A percentile compares a stretch with the other conserved stretches of the same genome.
Conservation (phyloP, 2,329 filamentous ascomycete species). For the Penicillium brevicompactum region DNA sequence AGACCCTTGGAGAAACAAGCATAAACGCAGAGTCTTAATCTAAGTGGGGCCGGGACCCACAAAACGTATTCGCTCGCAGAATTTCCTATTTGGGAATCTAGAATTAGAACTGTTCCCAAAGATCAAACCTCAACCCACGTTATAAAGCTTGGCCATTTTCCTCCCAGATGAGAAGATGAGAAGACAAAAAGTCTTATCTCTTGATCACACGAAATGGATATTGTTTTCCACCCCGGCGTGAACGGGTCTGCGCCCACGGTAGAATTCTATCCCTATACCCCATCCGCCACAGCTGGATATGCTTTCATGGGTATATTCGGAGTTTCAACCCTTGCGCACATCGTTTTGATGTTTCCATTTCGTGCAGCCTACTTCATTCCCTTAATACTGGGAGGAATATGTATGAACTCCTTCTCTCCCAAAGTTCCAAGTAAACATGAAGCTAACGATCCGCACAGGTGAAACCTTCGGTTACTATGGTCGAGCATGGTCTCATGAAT, state of each 20-base stretch:
- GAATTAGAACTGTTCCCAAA: not conserved
- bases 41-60: slow-evolving; percentile 3
- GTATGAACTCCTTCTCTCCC: slow-evolving; percentile 24
- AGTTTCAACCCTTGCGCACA: slow-evolving; percentile 31
- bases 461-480: slow-evolving; percentile 42
- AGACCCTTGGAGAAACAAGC: not conserved
- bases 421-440: not conserved
- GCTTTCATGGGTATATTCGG: slow-evolving; percentile 41
- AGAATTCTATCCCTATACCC: slow-evolving; percentile 42
- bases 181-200: not conserved
- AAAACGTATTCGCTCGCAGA: slow-evolving; percentile 33
- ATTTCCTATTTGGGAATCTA: slow-evolving; percentile 26
- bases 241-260: slow-evolving; percentile 35
- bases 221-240: slow-evolving; percentile 32
- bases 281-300: slow-evolving; percentile 36
- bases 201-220: slow-evolving; percentile 27
- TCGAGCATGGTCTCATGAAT: slow-evolving; percentile 36
- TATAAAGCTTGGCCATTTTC: not conserved
- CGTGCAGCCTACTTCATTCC: slow-evolving; percentile 42
- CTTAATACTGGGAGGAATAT: slow-evolving; percentile 39
- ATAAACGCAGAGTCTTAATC: not conserved
- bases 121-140: not conserved
- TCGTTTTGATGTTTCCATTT: slow-evolving; percentile 34
- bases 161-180: not conserved
- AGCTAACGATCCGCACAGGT: slow-evolving; percentile 19